Base-by-base conservation (phyloP, 2,329 filamentous ascomycete genomes). In the Basipetospora sp. region DNA sequence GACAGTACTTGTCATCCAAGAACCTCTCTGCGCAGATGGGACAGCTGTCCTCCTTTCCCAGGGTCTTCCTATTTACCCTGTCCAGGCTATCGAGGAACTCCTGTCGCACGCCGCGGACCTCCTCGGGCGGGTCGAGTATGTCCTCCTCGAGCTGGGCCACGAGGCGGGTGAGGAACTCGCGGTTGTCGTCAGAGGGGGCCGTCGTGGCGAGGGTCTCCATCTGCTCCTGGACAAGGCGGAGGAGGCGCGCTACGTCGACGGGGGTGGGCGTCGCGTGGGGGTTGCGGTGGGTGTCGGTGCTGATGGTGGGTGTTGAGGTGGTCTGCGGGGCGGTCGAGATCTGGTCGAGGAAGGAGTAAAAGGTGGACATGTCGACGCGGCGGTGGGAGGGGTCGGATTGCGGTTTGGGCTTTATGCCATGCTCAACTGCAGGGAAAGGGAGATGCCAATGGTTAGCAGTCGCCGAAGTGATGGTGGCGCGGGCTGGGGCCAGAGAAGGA, bases 1-100 rank as follows among this genome's bases (percentile, higher is more conserved):
- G 59, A 39, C 67, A 70, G 50, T 72, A 77, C 47, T 61, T 57
- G 48, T 80, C 75, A 47, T 78, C 71, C 33, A 76, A 58, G 48
- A 71, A 77, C 20, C 54, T 56, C 47, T 77, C 69, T 41, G 70
- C 72, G 55, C 74, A 79, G 51, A 79, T 78, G 30, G 74, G 69
- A 45, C 74, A 79, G 40, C 60, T 53, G 36, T 69, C 70, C 31
- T 74, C 70, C 2, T 48, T 36, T 47, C 54, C 55, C 19, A 79
- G 58, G 31, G 45, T 50, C 59, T 64, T 67, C 45, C 64, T 63
- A 27, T 59, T 52, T 36, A 79, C 73, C 11, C 74, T 61, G 42
- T 79, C 74, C 38, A 79, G 59, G 25, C 50, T 46, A 53, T 77
- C 74, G 25, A 79, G 56, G 50, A 71, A 77, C 44, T 64, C 59